phyloP scores from a whole-genome alignment of 73 alveolate genomes.

The Breviolum minutum region DNA sequence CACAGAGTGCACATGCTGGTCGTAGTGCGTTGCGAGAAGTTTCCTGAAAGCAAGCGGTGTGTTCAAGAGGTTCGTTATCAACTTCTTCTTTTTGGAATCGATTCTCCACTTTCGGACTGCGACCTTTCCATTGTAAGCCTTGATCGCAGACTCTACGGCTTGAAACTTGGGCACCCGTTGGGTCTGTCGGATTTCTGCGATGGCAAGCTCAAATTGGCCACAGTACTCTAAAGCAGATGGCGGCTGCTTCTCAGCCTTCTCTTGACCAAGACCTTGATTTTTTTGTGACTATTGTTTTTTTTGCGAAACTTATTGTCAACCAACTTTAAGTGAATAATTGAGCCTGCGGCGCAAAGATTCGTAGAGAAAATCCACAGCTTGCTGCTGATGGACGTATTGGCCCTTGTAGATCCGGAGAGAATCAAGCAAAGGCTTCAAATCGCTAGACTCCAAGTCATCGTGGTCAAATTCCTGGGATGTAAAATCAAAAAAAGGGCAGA shows the following conservation, averaged over 20 bases:
- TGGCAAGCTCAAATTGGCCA: neutral
- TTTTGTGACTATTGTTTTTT: neutral
- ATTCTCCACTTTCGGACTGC: neutral
- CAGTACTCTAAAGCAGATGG: conserved; percentile 14
- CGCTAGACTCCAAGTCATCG: neutral
- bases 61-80: neutral
- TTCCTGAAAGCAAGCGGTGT: neutral
- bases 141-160: neutral
- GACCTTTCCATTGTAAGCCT: neutral
- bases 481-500: too few relatives aligned
- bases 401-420: neutral
- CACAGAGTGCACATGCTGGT: neutral
- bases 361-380: neutral
- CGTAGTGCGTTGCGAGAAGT: neutral
- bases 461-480: neutral
- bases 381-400: neutral
- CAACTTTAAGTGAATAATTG: too few relatives aligned
- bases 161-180: neutral
- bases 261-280: neutral
- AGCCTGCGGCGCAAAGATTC: neutral
- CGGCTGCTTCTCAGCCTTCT: conserved; percentile 30
- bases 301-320: neutral
- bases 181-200: neutral
- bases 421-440: neutral
- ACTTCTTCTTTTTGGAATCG: neutral